These are phyloP conservation scores for Rhizophagus prolifer DNA, from an alignment of 192 early-diverging fungal species.

Conservation along the genomic window DNA sequence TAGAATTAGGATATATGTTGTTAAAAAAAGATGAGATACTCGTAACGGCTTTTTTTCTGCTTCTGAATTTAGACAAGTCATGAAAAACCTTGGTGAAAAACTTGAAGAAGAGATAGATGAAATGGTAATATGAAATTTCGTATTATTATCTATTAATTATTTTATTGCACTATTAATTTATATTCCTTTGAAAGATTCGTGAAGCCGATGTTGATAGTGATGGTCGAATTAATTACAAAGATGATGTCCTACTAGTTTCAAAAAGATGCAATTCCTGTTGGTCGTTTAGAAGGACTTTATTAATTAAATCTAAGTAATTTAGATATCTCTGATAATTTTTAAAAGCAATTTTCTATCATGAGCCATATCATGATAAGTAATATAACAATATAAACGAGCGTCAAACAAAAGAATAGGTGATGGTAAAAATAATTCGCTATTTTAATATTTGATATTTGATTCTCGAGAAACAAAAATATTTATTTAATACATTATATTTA, in stretches of 20 bases:
- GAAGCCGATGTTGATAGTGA: conserved; percentile 69
- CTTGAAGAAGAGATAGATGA: conserved; percentile 78
- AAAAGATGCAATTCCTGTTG: too few relatives aligned
- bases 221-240: conserved; percentile 70
- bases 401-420: background rate
- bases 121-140: conserved; percentile 39
- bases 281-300: too few relatives aligned
- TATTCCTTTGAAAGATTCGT: conserved; percentile 34
- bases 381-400: background rate
- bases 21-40: too few relatives aligned
- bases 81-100: conserved; percentile 88
- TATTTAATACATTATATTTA: too few relatives aligned
- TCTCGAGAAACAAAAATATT: too few relatives aligned
- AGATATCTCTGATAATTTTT: too few relatives aligned
- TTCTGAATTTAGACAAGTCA: conserved; percentile 84
- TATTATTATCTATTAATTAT: background rate
- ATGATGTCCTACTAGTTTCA: conserved; percentile 36
- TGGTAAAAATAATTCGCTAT: background rate
- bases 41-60: conserved; percentile 86
- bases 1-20: too few relatives aligned
- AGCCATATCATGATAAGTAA: too few relatives aligned
- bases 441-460: too few relatives aligned
- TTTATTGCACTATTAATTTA: background rate
- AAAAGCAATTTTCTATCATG: too few relatives aligned
- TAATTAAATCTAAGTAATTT: too few relatives aligned